Evolutionary conservation across 2,329 filamentous ascomycete genomes (phyloP).

Genomic region (Coniochaeta prunicola): DNA sequence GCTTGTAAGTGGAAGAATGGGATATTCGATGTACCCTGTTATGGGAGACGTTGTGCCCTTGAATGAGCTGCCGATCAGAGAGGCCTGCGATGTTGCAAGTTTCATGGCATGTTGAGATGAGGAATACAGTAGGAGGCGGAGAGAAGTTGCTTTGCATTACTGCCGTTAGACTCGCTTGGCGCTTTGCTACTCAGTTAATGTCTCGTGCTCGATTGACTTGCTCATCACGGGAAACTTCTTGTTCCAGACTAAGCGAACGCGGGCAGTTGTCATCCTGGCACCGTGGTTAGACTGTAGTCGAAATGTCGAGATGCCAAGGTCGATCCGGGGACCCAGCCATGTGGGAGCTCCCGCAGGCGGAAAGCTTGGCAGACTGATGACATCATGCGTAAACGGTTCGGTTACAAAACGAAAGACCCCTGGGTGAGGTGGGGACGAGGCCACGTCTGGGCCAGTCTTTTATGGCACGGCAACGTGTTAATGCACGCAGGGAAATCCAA

Average conservation of each 20-base stretch:
- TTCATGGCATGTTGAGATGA: not conserved
- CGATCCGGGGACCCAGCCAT: not conserved
- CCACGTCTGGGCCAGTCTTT: not conserved
- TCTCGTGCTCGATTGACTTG: not conserved
- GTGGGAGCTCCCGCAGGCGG: not conserved
- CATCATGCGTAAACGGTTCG: not conserved
- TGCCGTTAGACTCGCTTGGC: not conserved
- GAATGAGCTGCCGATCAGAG: not conserved
- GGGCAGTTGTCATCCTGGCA: not conserved
- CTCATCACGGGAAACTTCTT: not conserved
- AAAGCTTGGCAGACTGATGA: constrained; percentile 2
- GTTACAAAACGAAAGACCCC: not conserved
- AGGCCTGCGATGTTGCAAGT: not conserved
- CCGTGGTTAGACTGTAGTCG: not conserved
- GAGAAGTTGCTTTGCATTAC: not conserved
- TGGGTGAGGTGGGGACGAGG: not conserved
- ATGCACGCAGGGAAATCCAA: not conserved
- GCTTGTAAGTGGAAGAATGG: not conserved
- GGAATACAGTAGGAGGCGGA: not conserved
- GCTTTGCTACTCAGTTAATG: not conserved
- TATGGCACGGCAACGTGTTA: not conserved
- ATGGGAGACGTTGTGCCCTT: not conserved
- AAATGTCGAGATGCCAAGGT: not conserved
- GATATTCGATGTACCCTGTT: not conserved
- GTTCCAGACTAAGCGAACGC: no score